phyloP scores from a whole-genome alignment of 148 eudicot genomes.

The Salicornia ramosissima region DNA sequence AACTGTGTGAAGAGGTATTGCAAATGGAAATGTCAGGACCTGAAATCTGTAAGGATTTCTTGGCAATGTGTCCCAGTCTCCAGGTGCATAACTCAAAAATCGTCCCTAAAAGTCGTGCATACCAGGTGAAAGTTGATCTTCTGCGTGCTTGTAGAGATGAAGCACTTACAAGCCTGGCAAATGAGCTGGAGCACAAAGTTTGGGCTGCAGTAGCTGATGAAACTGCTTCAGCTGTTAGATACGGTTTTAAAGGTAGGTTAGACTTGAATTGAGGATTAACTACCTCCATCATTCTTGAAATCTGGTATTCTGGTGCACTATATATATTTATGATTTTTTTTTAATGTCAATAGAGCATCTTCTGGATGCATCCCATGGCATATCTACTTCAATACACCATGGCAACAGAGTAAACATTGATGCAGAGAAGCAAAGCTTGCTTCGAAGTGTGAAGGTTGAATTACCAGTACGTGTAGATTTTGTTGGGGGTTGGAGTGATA shows the following conservation, averaged over 20 bases:
- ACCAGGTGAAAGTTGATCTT: conserved; percentile 87
- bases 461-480: conserved; percentile 95
- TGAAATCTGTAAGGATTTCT: conserved; percentile 58
- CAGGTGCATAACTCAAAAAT: conserved; percentile 56
- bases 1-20: conserved; percentile 73
- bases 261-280: background rate
- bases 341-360: conserved; percentile 51
- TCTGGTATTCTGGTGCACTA: background rate
- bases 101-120: conserved; percentile 84
- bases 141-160: conserved; percentile 67
- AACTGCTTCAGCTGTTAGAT: conserved; percentile 94
- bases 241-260: conserved; percentile 75
- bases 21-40: conserved; percentile 63
- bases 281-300: background rate
- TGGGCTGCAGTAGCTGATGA: conserved; percentile 98
- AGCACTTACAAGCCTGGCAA: conserved; percentile 41
- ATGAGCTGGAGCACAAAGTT: conserved; percentile 63
- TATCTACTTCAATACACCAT: conserved; percentile 24
- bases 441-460: conserved; percentile 65
- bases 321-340: conserved; percentile 2
- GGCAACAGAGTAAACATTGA: conserved; percentile 21
- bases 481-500: conserved; percentile 99
- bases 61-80: conserved; percentile 59
- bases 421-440: conserved; percentile 29
- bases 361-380: conserved; percentile 42